A percentile compares a stretch with the other conserved stretches of the same genome.
Evolutionary conservation across 2,329 filamentous ascomycete species (phyloP).

Genomic region (Aureobasidium sp.): DNA sequence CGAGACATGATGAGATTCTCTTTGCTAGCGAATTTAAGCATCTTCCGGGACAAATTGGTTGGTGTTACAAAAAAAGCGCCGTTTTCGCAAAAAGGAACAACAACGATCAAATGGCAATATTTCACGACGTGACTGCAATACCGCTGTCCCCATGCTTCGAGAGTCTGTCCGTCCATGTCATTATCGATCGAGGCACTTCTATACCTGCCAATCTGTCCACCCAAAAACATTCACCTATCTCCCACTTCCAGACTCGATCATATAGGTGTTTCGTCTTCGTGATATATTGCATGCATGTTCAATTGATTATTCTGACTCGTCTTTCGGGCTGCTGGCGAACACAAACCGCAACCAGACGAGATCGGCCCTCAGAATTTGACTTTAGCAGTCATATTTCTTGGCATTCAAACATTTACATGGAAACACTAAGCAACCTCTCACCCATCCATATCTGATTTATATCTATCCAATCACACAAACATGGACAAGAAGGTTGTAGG

Average conservation of each 20-base stretch:
- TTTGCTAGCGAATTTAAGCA: slow-evolving; percentile 17
- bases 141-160: neutral
- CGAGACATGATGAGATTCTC: slow-evolving; percentile 15
- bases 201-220: neutral
- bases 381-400: slow-evolving; percentile 8
- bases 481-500: slow-evolving; percentile 30
- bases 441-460: neutral
- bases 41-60: slow-evolving; percentile 14
- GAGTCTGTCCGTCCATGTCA: slow-evolving; percentile 1
- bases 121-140: slow-evolving; percentile 14
- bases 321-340: neutral
- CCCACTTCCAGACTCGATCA: neutral
- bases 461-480: slow-evolving; percentile 3
- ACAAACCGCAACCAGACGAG: slow-evolving; percentile 11
- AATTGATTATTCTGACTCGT: neutral
- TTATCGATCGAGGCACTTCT: slow-evolving; percentile 5
- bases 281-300: neutral
- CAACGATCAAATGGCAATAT: slow-evolving; percentile 16
- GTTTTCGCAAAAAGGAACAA: slow-evolving; percentile 15
- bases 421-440: neutral
- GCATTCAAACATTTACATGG: neutral
- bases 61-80: slow-evolving; percentile 15
- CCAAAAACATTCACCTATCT: neutral
- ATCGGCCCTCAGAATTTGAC: slow-evolving; percentile 6
- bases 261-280: neutral